These are phyloP conservation scores for Anisodus tanguticus DNA, from an alignment of 257 asterid genomes.

Conservation along the genomic window DNA sequence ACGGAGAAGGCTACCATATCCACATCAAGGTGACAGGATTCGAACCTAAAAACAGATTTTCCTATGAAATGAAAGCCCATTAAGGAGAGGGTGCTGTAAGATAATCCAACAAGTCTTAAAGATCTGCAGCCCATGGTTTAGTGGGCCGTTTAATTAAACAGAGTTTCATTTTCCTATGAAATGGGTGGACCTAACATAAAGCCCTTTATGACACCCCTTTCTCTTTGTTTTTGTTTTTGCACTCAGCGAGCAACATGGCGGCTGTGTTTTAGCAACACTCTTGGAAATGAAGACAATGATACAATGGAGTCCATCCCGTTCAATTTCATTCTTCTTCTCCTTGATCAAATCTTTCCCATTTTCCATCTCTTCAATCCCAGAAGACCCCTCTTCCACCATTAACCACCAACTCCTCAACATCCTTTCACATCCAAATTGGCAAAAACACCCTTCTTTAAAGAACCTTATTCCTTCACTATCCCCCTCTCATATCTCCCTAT, in stretches of 20 bases:
- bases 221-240: neutral
- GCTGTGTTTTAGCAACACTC: too few species aligned
- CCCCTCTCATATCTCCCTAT: conserved; percentile 54
- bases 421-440: conserved; percentile 65
- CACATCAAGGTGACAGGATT: too few species aligned
- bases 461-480: conserved; percentile 58
- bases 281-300: neutral
- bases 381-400: neutral
- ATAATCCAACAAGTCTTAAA: too few species aligned
- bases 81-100: too few species aligned
- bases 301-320: conserved; percentile 23
- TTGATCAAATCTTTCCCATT: conserved; percentile 24
- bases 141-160: neutral
- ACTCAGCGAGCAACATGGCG: too few species aligned
- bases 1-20: too few species aligned
- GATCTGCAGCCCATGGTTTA: too few species aligned
- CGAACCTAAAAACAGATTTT: too few species aligned
- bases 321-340: conserved; percentile 12
- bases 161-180: too few species aligned
- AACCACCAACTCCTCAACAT: conserved; percentile 55
- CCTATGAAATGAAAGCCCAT: neutral
- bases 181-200: neutral
- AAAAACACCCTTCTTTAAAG: conserved; percentile 58
- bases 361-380: neutral
- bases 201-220: neutral